Conservation (phyloP, 257 asterid species). For the Misopates orontium region DNA sequence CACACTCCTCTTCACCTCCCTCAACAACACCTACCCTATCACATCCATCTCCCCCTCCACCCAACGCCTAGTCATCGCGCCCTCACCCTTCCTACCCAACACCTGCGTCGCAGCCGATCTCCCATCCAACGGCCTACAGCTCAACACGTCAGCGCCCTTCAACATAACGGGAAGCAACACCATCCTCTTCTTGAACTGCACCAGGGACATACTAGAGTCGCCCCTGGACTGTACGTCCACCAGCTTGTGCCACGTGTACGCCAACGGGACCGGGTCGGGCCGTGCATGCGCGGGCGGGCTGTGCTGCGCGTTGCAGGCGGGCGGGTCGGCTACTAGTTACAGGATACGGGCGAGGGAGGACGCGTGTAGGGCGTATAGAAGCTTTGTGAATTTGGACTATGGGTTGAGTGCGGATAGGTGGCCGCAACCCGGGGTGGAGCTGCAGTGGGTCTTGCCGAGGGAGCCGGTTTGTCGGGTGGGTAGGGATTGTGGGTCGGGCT, state of each 20-base stretch:
- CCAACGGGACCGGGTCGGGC: slow-evolving; percentile 35
- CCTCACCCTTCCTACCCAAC: slow-evolving; percentile 60
- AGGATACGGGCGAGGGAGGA: slow-evolving; percentile 45
- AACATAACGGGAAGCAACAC: slow-evolving; percentile 87
- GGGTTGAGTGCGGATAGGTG: slow-evolving; percentile 55
- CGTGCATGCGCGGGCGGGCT: slow-evolving; percentile 31
- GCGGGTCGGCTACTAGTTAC: slow-evolving; percentile 73
- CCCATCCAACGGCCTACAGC: slow-evolving; percentile 67
- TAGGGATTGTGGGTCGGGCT: slow-evolving; percentile 69
- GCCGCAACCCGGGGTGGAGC: slow-evolving; percentile 77
- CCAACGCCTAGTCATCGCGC: slow-evolving; percentile 62
- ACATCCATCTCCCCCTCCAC: slow-evolving; percentile 49
- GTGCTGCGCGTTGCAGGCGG: slow-evolving; percentile 75
- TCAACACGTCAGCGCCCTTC: slow-evolving; percentile 64
- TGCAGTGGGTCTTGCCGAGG: slow-evolving; percentile 72
- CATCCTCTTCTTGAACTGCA: slow-evolving; percentile 67
- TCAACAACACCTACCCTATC: slow-evolving; percentile 74
- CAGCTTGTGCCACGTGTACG: slow-evolving; percentile 75
- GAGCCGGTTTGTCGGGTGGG: slow-evolving; percentile 61
- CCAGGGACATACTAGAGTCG: slow-evolving; percentile 29
- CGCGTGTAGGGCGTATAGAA: slow-evolving; percentile 81
- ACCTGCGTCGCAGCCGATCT: slow-evolving; percentile 71
- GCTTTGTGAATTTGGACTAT: slow-evolving; percentile 68
- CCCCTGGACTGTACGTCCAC: slow-evolving; percentile 63
- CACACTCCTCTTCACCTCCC: slow-evolving; percentile 56